These are phyloP conservation scores for Metahyphopichia silvanorum DNA, from an alignment of 805 yeast genomes.

Conservation along the genomic window DNA sequence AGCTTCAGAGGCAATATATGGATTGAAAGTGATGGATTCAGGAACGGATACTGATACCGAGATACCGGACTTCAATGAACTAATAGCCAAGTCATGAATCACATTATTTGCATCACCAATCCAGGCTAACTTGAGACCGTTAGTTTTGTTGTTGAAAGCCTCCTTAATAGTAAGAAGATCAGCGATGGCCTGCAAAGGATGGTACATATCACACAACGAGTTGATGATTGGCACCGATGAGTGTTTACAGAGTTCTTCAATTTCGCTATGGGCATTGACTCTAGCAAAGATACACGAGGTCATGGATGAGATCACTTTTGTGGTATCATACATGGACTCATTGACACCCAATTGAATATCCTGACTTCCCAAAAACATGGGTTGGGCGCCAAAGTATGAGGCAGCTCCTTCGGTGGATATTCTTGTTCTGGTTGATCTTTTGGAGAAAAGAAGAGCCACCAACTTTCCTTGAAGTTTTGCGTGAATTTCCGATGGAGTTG, in stretches of 20 bases:
- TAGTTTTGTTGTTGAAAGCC: constrained; percentile 53
- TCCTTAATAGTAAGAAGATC: constrained; percentile 87
- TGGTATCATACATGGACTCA: constrained; percentile 85
- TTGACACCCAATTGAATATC: constrained; percentile 97
- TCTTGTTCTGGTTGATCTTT: constrained; percentile 94
- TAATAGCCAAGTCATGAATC: constrained; percentile 87
- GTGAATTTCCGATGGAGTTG: constrained; percentile 32
- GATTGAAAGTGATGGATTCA: constrained; percentile 59
- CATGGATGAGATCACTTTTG: constrained; percentile 91
- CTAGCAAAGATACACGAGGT: constrained; percentile 97
- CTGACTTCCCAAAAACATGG: constrained; percentile 94
- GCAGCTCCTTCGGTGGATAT: constrained; percentile 94
- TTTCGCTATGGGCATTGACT: constrained; percentile 81
- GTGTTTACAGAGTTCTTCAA: constrained; percentile 69
- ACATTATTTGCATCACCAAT: constrained; percentile 97
- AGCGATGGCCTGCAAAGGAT: constrained; percentile 93
- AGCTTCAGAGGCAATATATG: constrained; percentile 53
- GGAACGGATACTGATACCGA: constrained; percentile 85
- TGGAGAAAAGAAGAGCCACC: constrained; percentile 79
- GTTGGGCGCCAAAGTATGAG: constrained; percentile 88
- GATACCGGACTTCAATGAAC: constrained; percentile 81
- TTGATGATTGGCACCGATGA: constrained; percentile 90
- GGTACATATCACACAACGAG: constrained; percentile 88
- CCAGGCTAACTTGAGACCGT: constrained; percentile 83
- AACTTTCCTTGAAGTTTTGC: constrained; percentile 73